Evolutionary conservation across 257 asterid genomes (phyloP), one percentile per base, ranked within the genome.

Genomic region (Solanum tarijense): DNA sequence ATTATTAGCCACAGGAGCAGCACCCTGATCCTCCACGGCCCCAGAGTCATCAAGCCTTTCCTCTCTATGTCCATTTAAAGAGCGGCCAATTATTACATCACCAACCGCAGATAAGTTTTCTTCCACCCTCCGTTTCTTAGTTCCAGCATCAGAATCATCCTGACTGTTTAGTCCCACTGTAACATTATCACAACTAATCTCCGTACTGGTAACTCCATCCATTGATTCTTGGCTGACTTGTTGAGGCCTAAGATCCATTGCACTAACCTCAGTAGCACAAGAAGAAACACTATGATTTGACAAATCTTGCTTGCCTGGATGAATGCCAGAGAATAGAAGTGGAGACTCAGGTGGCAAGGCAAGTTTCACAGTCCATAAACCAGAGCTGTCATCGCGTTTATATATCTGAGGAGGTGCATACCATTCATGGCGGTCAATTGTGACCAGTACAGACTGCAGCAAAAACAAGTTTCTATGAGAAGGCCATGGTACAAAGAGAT

Each of bases 361-460:
- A 82, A 93, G 94, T 92, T 96, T 96, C 35, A 91, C 87, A 25
- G 89, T 89, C 99, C 99, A 97, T 83, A 97, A 88, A 75, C 99
- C 99, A 43, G 99, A 92, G 89, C 92, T 88, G 90, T 96, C 99
- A 90, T 96, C 90, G 66, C 99, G 99, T 60, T 95, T 93, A 89
- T 95, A 97, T 89, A 94, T 90, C 85, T 93, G 98, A 82, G 99
- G 99, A 85, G 95, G 93, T 60, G 99, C 98, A 92, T 97, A 96
- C 99, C 99, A 97, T 90, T 97, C 99, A 89, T 96, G 99, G 86
- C 99, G 97, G 86, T 97, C 99, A 87, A 97, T 90, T 68, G 99
- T 96, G 90, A 97, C 98, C 88, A 97, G 95, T 88, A 95, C 99
- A 91, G 99, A 96, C 99, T 97, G 98, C 92, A 92, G 25, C 85